Evolutionary conservation across 1,139 yeast genomes (phyloP).

Genomic region (Sugiyamaella castrensis): DNA sequence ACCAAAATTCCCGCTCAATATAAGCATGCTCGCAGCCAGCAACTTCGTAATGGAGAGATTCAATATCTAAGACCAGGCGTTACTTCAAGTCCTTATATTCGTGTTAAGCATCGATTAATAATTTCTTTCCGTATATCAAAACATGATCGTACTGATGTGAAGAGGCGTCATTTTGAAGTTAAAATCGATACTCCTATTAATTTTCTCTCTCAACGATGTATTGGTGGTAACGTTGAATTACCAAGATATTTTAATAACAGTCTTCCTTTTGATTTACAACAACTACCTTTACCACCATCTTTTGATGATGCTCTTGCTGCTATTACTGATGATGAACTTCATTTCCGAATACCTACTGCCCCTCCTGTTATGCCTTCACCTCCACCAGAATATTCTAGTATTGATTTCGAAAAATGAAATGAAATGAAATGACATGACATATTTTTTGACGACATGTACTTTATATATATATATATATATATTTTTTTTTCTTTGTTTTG

Average conservation of each 20-base stretch:
- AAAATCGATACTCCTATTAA: conserved; percentile 82
- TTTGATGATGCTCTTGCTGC: conserved; percentile 32
- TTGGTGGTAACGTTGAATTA: conserved; percentile 61
- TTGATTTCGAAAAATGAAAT: conserved; percentile 4
- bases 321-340: conserved; percentile 19
- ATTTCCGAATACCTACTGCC: conserved; percentile 2
- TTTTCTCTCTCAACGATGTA: conserved; percentile 69
- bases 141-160: conserved; percentile 51
- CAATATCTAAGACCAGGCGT: conserved; percentile 58
- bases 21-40: conserved; percentile 19
- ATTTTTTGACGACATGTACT: background rate
- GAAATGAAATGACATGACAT: background rate
- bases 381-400: conserved; percentile 24
- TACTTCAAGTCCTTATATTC: conserved; percentile 64
- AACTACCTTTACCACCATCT: conserved; percentile 24
- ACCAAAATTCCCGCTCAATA: conserved; percentile 22
- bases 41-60: conserved; percentile 4
- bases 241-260: conserved; percentile 51
- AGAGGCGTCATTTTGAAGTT: conserved; percentile 80
- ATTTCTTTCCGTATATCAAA: conserved; percentile 75
- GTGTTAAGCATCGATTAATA: conserved; percentile 72
- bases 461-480: conserved; percentile 1
- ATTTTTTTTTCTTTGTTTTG: background rate
- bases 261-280: background rate
- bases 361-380: conserved; percentile 16